Conservation (phyloP, 2,329 filamentous ascomycete species). For the Cytospora mali region DNA sequence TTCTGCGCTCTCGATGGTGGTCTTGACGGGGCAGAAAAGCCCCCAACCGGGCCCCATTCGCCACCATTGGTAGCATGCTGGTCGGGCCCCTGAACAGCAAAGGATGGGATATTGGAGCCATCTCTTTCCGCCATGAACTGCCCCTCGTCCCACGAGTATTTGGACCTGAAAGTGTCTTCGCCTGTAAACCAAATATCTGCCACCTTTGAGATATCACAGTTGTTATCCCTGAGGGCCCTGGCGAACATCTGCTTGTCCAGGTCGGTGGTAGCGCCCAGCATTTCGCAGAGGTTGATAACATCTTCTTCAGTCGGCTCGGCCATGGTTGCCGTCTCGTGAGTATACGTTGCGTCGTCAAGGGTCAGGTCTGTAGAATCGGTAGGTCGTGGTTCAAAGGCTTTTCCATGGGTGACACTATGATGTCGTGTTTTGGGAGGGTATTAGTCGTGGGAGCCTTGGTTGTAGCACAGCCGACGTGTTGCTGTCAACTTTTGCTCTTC, state of each 20-base stretch:
- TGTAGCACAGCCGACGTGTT: background rate
- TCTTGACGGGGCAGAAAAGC: slow-evolving; percentile 56
- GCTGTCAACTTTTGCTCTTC: background rate
- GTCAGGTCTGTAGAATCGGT: background rate
- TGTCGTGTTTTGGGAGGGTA: background rate
- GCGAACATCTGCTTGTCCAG: slow-evolving; percentile 45
- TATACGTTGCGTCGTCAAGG: background rate
- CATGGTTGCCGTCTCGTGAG: slow-evolving; percentile 29
- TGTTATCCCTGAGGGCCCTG: slow-evolving; percentile 49
- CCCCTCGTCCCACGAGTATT: slow-evolving; percentile 24
- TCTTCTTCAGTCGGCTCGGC: slow-evolving; percentile 42
- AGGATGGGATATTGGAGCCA: slow-evolving; percentile 21
- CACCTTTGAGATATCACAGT: slow-evolving; percentile 51
- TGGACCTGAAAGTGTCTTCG: slow-evolving; percentile 37
- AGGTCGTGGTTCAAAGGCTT: background rate
- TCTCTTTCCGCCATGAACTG: slow-evolving; percentile 25
- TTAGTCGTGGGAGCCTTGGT: background rate
- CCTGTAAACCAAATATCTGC: slow-evolving; percentile 57
- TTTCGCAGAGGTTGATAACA: slow-evolving; percentile 46
- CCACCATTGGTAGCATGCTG: slow-evolving; percentile 14
- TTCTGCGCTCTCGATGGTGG: slow-evolving; percentile 64
- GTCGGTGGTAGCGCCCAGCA: slow-evolving; percentile 40
- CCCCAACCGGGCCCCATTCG: slow-evolving; percentile 33
- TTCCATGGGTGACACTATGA: background rate
- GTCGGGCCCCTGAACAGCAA: slow-evolving; percentile 26